Conservation (phyloP, 495 filamentous ascomycete species). For the Monascus purpureus region DNA sequence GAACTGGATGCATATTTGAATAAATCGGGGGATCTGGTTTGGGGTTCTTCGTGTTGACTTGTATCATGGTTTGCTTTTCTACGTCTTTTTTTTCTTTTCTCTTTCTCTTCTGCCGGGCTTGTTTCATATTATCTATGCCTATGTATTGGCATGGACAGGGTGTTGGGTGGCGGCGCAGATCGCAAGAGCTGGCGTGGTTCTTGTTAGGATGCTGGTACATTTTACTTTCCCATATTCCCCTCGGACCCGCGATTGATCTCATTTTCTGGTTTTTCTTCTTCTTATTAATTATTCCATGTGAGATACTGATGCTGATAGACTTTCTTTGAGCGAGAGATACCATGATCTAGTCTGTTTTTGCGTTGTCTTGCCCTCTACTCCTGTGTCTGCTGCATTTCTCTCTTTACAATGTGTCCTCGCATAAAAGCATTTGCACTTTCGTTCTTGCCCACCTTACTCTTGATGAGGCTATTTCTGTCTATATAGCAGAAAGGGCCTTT, state of each 20-base stretch:
- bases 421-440: no score
- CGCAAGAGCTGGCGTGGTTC: constrained; percentile 25
- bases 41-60: constrained; percentile 18
- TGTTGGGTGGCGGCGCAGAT: constrained; percentile 25
- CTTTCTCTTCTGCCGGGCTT: constrained; percentile 7
- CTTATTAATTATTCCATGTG: constrained; percentile 11
- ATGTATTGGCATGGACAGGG: constrained; percentile 13
- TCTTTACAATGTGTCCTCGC: no score
- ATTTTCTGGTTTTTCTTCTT: constrained; percentile 2
- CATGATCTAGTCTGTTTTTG: constrained; percentile 22
- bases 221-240: constrained; percentile 7
- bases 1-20: constrained; percentile 11
- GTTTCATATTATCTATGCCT: constrained; percentile 8
- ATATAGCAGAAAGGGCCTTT: no score
- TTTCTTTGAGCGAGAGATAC: constrained; percentile 33
- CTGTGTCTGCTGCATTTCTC: constrained; percentile 1
- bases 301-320: constrained; percentile 19
- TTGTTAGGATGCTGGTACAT: constrained; percentile 12
- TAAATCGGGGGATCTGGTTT: constrained; percentile 9
- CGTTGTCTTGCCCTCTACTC: constrained; percentile 5
- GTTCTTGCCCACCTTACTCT: no score
- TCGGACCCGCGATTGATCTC: neutral
- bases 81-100: constrained; percentile 4
- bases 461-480: no score
- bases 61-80: constrained; percentile 12